Evolutionary conservation across 1,139 yeast genomes (phyloP).

Genomic region (Saccharomycopsis crataegensis): DNA sequence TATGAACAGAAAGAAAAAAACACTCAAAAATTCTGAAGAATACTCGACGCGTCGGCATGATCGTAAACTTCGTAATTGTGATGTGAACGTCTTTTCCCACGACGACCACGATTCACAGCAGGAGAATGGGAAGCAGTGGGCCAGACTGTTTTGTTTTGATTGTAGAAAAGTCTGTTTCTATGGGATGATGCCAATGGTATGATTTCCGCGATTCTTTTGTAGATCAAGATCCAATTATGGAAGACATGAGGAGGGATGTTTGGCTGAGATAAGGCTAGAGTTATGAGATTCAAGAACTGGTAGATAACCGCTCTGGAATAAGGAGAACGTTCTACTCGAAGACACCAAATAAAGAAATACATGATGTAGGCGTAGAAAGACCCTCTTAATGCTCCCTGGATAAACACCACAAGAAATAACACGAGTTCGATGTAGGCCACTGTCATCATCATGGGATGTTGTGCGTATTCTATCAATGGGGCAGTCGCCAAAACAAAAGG

Average conservation of each 20-base stretch:
- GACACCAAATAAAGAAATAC: conserved; percentile 17
- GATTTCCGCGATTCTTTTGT: too few relatives aligned
- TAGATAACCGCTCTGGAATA: conserved; percentile 10
- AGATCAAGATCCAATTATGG: conserved; percentile 7
- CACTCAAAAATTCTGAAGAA: background rate
- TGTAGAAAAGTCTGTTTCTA: too few relatives aligned
- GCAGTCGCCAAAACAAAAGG: conserved; percentile 3
- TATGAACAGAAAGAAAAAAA: too few relatives aligned
- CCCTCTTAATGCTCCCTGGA: conserved; percentile 12
- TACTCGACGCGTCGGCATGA: background rate
- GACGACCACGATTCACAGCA: too few relatives aligned
- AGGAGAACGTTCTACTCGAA: conserved; percentile 10
- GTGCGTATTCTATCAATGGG: conserved; percentile 11
- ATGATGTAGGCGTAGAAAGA: conserved; percentile 16
- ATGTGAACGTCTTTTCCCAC: too few relatives aligned
- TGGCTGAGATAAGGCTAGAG: conserved; percentile 13
- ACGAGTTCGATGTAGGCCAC: conserved; percentile 15
- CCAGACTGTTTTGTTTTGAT: too few relatives aligned
- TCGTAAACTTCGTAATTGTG: too few relatives aligned
- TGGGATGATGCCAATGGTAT: too few relatives aligned
- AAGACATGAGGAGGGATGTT: conserved; percentile 13
- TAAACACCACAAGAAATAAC: conserved; percentile 16
- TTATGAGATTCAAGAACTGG: conserved; percentile 1
- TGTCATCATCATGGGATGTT: conserved; percentile 7
- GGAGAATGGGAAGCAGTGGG: too few relatives aligned